phyloP scores from a whole-genome alignment of 2,329 filamentous ascomycete species.

The Dothideomycetidae sp. region DNA sequence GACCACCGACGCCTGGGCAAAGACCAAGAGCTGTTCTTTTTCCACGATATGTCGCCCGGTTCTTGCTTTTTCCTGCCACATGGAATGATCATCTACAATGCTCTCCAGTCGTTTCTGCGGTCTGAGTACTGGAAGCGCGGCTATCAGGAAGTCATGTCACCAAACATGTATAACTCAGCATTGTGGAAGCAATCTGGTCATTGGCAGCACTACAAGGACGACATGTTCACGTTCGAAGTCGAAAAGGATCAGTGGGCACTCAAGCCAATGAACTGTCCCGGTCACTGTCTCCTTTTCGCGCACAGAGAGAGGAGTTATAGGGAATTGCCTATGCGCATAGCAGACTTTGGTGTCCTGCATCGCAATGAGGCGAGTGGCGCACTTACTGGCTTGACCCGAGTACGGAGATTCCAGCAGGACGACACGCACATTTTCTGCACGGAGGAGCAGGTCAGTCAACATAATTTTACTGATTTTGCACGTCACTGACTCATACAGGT shows the following conservation, averaged over 20 bases:
- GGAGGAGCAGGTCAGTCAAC: conserved; percentile 47
- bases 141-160: conserved; percentile 89
- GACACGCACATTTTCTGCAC: conserved; percentile 94
- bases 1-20: conserved; percentile 88
- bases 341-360: conserved; percentile 91
- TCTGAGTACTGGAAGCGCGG: conserved; percentile 84
- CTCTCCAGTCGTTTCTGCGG: conserved; percentile 65
- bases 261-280: conserved; percentile 98
- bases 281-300: conserved; percentile 77
- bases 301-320: conserved; percentile 75
- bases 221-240: conserved; percentile 78
- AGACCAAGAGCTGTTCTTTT: conserved; percentile 96
- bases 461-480: background rate
- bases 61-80: conserved; percentile 87
- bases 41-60: conserved; percentile 84
- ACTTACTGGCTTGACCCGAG: conserved; percentile 76
- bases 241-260: conserved; percentile 77
- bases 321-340: conserved; percentile 80
- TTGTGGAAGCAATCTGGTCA: conserved; percentile 93
- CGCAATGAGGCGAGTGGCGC: conserved; percentile 91
- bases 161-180: conserved; percentile 89
- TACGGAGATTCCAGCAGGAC: conserved; percentile 89
- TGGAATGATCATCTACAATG: conserved; percentile 86
- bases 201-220: conserved; percentile 85
- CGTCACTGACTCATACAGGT: conserved; percentile 29